phyloP scores from a whole-genome alignment of 208 protist genomes.

The Wallacemonas collosoma region DNA sequence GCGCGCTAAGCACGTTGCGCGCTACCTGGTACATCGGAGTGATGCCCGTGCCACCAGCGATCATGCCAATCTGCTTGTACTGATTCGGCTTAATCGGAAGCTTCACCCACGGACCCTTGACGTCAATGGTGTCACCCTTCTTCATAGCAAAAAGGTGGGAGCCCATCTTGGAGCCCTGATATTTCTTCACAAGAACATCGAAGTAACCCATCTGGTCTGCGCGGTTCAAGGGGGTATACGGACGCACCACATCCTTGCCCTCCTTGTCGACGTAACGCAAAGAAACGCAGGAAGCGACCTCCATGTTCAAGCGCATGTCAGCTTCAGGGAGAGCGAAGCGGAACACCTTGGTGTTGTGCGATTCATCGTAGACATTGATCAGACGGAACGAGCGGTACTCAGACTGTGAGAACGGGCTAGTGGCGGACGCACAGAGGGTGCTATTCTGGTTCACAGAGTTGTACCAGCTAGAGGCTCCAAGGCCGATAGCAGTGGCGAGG shows the following conservation, averaged over 20 bases:
- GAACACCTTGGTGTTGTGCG: conserved; percentile 88
- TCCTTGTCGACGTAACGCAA: conserved; percentile 72
- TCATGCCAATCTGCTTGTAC: conserved; percentile 93
- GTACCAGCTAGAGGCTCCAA: conserved; percentile 63
- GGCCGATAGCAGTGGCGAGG: conserved; percentile 49
- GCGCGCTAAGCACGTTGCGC: conserved; percentile 66
- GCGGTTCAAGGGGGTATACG: conserved; percentile 87
- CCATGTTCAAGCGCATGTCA: conserved; percentile 81
- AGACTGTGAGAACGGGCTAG: conserved; percentile 70
- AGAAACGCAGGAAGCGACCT: conserved; percentile 79
- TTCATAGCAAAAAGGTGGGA: conserved; percentile 91
- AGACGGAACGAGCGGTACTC: conserved; percentile 83
- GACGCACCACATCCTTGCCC: conserved; percentile 81
- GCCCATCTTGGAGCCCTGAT: conserved; percentile 89
- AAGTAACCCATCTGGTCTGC: conserved; percentile 88
- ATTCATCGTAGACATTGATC: conserved; percentile 83
- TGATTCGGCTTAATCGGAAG: conserved; percentile 86
- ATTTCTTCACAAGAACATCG: conserved; percentile 91
- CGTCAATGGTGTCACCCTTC: conserved; percentile 89
- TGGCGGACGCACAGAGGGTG: conserved; percentile 40
- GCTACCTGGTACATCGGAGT: conserved; percentile 94
- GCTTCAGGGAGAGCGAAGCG: conserved; percentile 85
- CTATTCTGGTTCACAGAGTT: conserved; percentile 26
- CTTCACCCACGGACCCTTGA: conserved; percentile 92
- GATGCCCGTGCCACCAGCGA: conserved; percentile 94